Evolutionary conservation across 1,284 basidiomycete species (phyloP), one percentile per base, ranked within the genome.

Genomic region (Flammula alnicola): DNA sequence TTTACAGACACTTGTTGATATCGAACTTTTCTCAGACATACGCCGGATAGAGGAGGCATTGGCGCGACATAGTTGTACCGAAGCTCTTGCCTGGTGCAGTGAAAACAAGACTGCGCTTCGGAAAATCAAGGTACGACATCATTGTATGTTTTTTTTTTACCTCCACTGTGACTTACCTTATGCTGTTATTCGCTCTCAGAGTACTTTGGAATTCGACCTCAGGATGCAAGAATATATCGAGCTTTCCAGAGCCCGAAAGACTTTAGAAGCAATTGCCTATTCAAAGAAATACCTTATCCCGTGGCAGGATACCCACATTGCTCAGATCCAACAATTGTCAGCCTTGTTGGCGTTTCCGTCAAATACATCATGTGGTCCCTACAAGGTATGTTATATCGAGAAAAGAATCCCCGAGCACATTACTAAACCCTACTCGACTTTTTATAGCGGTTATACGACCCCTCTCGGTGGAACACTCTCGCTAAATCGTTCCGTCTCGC

Each of bases 201-300:
- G 90, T 70, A 88, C 93, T 11, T 81, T 99, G 36, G 97, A 99
- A 73, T 98, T 98, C 67, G 91, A 95, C 52, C 81, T 99, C 23
- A 84, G 97, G 16, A 75, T 98, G 37, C 97, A 99, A 71, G 95
- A 98, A 70, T 98, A 91, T 66, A 93, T 99, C 61, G 97, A 99
- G 69, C 78, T 98, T 6, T 84, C 86, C 29, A 78, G 95, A 33
- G 73, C 77, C 11, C 70, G 81, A n/a, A 86, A 85, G 63, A 78
- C 75, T 4, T 62, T 75, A 26, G 87, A 91, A 41, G 97, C 97
- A 1, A 95, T 98, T 55, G 76, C 80, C 0, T 98, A 99, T 68
- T 79, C 84, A 14, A 81, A 83, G 63, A 94, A 91, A 66, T 78
- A 98, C 63, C 79, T 99, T 2, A 70, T 88, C 3, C 65, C 83